A percentile compares a stretch with the other conserved stretches of the same genome.
Evolutionary conservation across 2,329 filamentous ascomycete genomes (phyloP).

Genomic region (Lachnellula hyalina): DNA sequence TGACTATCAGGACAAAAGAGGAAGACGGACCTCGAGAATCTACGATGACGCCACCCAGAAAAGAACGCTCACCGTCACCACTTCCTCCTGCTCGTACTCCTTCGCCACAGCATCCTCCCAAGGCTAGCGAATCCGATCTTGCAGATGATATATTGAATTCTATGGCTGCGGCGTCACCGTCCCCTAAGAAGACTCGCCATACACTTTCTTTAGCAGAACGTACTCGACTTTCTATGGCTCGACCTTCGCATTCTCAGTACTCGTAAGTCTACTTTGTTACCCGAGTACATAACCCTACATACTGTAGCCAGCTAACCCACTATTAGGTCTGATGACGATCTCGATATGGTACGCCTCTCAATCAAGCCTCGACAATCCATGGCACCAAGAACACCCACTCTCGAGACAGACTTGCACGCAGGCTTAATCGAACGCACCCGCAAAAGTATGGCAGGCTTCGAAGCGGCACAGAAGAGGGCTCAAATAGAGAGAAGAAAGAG

Average conservation of each 20-base stretch:
- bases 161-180: conserved; percentile 51
- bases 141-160: conserved; percentile 53
- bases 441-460: conserved; percentile 57
- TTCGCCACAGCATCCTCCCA: conserved; percentile 4
- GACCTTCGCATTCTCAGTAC: conserved; percentile 41
- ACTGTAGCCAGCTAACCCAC: background rate
- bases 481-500: conserved; percentile 52
- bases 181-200: conserved; percentile 51
- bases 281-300: background rate
- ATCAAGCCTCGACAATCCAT: conserved; percentile 19
- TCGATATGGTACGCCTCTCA: conserved; percentile 25
- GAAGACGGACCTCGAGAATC: background rate
- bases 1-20: background rate
- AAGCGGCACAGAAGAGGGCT: conserved; percentile 55
- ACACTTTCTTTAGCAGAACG: conserved; percentile 67
- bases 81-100: conserved; percentile 1
- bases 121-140: conserved; percentile 33
- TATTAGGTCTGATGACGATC: conserved; percentile 19
- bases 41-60: background rate
- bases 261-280: conserved; percentile 15
- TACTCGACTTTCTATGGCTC: conserved; percentile 74
- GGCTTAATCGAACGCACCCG: conserved; percentile 51
- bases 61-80: conserved; percentile 6
- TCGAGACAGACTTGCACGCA: conserved; percentile 20
- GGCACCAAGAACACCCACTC: conserved; percentile 4